A percentile compares a stretch with the other conserved stretches of the same genome.
These are phyloP conservation scores for Pisolithus microcarpus DNA, from an alignment of 768 basidiomycete genomes.

Conservation along the genomic window DNA sequence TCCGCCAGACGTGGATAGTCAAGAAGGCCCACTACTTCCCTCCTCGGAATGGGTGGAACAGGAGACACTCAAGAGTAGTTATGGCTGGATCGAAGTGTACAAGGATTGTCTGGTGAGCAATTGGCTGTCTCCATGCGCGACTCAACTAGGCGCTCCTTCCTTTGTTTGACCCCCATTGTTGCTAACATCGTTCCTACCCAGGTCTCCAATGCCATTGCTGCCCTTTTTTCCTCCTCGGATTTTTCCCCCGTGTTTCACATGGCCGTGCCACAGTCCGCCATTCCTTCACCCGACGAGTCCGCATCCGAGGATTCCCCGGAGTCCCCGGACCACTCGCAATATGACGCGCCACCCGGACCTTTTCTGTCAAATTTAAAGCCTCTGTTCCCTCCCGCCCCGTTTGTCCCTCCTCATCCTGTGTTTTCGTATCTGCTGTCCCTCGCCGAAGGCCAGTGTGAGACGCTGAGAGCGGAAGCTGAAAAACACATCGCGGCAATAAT, in stretches of 20 bases:
- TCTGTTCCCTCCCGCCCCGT: constrained; percentile 69
- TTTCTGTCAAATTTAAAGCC: constrained; percentile 51
- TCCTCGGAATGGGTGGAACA: constrained; percentile 73
- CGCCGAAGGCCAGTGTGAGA: constrained; percentile 49
- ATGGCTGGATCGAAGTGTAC: constrained; percentile 70
- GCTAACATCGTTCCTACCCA: constrained; percentile 7
- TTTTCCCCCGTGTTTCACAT: constrained; percentile 44
- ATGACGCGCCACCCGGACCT: constrained; percentile 16
- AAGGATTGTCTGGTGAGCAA: constrained; percentile 51
- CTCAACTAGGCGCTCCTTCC: not conserved
- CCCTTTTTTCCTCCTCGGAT: constrained; percentile 30
- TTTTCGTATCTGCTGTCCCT: constrained; percentile 58
- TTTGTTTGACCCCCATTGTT: not conserved
- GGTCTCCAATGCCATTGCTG: constrained; percentile 19
- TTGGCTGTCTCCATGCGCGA: not conserved
- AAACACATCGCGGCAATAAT: constrained; percentile 48
- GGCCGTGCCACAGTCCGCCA: constrained; percentile 29
- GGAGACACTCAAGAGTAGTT: constrained; percentile 58
- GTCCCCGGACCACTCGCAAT: constrained; percentile 16
- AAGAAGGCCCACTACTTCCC: constrained; percentile 60
- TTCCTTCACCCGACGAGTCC: constrained; percentile 21
- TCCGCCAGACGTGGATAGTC: constrained; percentile 48
- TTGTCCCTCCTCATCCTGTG: constrained; percentile 65
- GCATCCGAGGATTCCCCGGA: constrained; percentile 22
- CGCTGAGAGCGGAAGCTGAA: constrained; percentile 50